These are phyloP conservation scores for Lasiodiplodia gonubiensis DNA, from an alignment of 2,329 filamentous ascomycete species.

Conservation along the genomic window DNA sequence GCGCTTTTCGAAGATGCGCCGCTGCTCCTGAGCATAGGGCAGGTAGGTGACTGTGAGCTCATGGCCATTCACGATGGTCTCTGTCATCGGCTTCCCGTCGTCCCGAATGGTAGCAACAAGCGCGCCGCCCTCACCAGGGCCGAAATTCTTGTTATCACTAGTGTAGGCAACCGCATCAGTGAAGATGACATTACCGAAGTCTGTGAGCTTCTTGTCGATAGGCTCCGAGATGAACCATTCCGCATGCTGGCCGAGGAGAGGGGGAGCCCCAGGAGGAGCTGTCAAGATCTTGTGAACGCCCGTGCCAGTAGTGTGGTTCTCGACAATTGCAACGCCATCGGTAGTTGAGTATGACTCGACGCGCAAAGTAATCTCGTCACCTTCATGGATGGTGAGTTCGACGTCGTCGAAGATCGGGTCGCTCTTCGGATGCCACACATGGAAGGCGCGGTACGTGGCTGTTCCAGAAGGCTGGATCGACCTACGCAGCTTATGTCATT, in stretches of 20 bases:
- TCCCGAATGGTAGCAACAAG: not conserved
- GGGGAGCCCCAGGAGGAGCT: not conserved
- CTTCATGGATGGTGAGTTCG: slow-evolving; percentile 42
- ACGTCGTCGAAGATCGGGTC: slow-evolving; percentile 57
- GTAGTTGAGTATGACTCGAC: slow-evolving; percentile 48
- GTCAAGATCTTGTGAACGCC: slow-evolving; percentile 59
- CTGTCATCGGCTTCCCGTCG: not conserved
- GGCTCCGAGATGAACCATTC: slow-evolving; percentile 31
- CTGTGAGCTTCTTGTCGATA: slow-evolving; percentile 9
- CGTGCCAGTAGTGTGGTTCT: slow-evolving; percentile 60
- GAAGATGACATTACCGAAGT: slow-evolving; percentile 29
- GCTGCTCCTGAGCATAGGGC: not conserved
- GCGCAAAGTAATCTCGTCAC: slow-evolving; percentile 52
- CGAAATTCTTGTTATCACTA: slow-evolving; percentile 31
- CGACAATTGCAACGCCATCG: slow-evolving; percentile 54
- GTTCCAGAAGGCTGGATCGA: no score
- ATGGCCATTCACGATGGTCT: not conserved
- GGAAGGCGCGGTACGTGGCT: not conserved
- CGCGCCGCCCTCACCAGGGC: not conserved
- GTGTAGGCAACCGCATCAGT: slow-evolving; percentile 16
- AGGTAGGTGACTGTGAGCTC: not conserved
- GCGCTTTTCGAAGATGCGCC: not conserved
- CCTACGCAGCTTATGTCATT: not conserved
- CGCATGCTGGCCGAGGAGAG: slow-evolving; percentile 28
- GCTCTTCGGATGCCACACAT: slow-evolving; percentile 54